Percentiles rank a stretch among this genome's conserved stretches.
These are phyloP conservation scores for Tetrapisispora namnaoensis DNA, from an alignment of 805 yeast species.

Conservation along the genomic window DNA sequence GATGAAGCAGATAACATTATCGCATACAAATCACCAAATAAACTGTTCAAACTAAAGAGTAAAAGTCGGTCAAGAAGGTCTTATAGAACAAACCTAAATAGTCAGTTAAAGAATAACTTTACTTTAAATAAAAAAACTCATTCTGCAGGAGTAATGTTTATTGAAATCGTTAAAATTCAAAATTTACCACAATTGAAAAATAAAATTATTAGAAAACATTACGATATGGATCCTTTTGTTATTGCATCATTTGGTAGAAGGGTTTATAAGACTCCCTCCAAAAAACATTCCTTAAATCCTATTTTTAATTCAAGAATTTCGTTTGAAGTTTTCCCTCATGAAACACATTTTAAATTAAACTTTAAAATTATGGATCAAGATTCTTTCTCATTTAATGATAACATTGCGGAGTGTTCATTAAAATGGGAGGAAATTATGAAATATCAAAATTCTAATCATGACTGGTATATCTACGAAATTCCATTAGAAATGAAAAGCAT, in stretches of 20 bases:
- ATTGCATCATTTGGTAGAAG: slow-evolving; percentile 83
- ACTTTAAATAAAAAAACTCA: slow-evolving; percentile 23
- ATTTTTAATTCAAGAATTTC: slow-evolving; percentile 70
- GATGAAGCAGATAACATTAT: slow-evolving; percentile 6
- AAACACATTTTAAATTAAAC: slow-evolving; percentile 52
- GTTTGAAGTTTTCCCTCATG: slow-evolving; percentile 64
- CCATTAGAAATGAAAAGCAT: slow-evolving; percentile 25
- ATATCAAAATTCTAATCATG: slow-evolving; percentile 22
- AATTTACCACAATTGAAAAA: slow-evolving; percentile 73
- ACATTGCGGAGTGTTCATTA: slow-evolving; percentile 58
- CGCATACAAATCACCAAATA: slow-evolving; percentile 2
- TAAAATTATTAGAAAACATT: slow-evolving; percentile 50
- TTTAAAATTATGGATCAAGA: slow-evolving; percentile 81
- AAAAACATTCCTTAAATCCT: slow-evolving; percentile 75
- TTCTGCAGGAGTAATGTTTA: slow-evolving; percentile 57
- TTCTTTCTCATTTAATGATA: slow-evolving; percentile 70
- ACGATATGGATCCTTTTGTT: slow-evolving; percentile 95
- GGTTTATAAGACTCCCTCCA: slow-evolving; percentile 77
- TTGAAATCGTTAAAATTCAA: slow-evolving; percentile 64
- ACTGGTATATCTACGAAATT: slow-evolving; percentile 26
- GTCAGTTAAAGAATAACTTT: slow-evolving; percentile 12
- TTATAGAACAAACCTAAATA: slow-evolving; percentile 5
- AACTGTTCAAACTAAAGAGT: slow-evolving; percentile 5
- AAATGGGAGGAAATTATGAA: slow-evolving; percentile 40
- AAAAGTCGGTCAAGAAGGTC: slow-evolving; percentile 3